phyloP scores from a whole-genome alignment of 208 protist genomes.

The Leishmania tropica region DNA sequence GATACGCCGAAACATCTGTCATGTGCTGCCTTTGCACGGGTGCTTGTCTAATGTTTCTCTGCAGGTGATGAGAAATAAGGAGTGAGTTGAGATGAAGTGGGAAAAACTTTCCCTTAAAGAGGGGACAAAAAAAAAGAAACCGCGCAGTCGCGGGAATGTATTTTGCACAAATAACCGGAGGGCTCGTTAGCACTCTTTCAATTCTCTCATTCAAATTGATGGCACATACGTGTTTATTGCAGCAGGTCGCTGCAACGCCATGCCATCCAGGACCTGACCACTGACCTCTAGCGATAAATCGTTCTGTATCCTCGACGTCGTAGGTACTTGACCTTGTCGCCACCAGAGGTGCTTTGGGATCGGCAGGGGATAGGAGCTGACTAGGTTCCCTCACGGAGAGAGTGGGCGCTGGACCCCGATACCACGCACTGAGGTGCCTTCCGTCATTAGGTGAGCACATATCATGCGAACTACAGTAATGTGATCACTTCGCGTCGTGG shows the following conservation, averaged over 20 bases:
- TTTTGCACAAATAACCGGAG: not conserved
- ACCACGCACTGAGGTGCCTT: not conserved
- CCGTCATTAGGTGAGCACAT: not conserved
- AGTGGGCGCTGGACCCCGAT: not conserved
- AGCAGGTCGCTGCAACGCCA: not conserved
- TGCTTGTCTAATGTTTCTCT: not conserved
- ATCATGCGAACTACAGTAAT: not conserved
- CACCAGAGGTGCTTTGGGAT: not conserved
- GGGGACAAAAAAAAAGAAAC: not conserved
- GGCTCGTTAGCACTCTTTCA: not conserved
- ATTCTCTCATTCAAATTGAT: not conserved
- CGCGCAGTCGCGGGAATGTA: not conserved
- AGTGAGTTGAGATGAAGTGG: not conserved
- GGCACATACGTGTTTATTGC: not conserved
- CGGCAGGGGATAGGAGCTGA: not conserved
- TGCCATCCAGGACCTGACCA: not conserved
- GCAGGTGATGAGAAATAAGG: not conserved
- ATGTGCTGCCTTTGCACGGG: not conserved
- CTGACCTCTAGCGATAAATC: not conserved
- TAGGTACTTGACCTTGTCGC: not conserved
- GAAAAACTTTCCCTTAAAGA: not conserved
- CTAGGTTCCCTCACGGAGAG: not conserved
- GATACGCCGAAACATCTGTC: not conserved
- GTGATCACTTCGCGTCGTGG: not conserved
- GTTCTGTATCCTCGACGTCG: not conserved